Conservation (phyloP, 352 stramenopile species). For the Phytopythium vexans region DNA sequence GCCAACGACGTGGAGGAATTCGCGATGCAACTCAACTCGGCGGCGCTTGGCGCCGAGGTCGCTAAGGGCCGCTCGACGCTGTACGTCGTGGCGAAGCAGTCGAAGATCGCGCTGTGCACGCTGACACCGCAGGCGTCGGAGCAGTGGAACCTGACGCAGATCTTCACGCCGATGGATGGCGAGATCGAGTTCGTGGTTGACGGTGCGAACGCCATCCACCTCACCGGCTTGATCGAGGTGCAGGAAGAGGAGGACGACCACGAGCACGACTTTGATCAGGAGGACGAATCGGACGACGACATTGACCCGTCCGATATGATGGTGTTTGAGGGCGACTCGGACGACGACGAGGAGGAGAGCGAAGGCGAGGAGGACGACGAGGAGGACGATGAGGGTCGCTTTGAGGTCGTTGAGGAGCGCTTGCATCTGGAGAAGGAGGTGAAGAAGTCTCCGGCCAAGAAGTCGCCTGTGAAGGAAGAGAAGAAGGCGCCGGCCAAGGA, state of each 20-base stretch:
- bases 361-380: slow-evolving; percentile 46
- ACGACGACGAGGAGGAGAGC: slow-evolving; percentile 33
- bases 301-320: slow-evolving; percentile 44
- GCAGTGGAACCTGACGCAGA: slow-evolving; percentile 78
- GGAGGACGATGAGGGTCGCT: slow-evolving; percentile 40
- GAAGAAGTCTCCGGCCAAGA: slow-evolving; percentile 30
- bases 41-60: slow-evolving; percentile 56
- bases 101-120: slow-evolving; percentile 74
- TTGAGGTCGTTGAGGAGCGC: slow-evolving; percentile 77
- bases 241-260: slow-evolving; percentile 72
- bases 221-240: slow-evolving; percentile 80
- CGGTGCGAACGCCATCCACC: slow-evolving; percentile 72
- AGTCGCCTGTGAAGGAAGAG: slow-evolving; percentile 34
- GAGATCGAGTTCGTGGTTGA: slow-evolving; percentile 68
- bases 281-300: slow-evolving; percentile 29
- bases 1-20: slow-evolving; percentile 74
- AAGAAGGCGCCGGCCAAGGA: slow-evolving; percentile 35
- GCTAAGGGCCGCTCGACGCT: slow-evolving; percentile 66
- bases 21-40: slow-evolving; percentile 72
- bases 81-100: slow-evolving; percentile 60
- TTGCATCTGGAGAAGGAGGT: slow-evolving; percentile 19
- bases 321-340: slow-evolving; percentile 48
- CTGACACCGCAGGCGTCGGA: slow-evolving; percentile 53
- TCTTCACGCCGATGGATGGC: slow-evolving; percentile 75
- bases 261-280: slow-evolving; percentile 49